Evolutionary conservation across 306 rosid species (phyloP).

Genomic region (Castanopsis chinensis): DNA sequence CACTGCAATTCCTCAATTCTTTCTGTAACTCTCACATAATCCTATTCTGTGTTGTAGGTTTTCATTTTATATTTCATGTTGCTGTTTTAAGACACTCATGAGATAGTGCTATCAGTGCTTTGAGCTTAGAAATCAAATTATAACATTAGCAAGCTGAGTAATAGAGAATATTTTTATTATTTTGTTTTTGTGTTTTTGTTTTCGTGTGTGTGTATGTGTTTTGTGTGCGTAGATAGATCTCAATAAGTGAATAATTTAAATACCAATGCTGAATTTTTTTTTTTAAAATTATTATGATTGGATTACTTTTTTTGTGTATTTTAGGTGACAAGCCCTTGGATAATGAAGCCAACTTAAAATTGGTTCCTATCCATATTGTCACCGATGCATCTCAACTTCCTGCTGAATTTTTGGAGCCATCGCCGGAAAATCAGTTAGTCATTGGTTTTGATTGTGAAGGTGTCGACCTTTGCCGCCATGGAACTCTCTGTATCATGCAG

Average conservation of each 20-base stretch:
- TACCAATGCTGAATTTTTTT: background rate
- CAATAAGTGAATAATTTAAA: background rate
- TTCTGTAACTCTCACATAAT: background rate
- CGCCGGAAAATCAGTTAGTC: conserved; percentile 45
- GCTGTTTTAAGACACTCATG: too few relatives aligned
- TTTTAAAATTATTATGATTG: background rate
- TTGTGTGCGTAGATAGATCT: background rate
- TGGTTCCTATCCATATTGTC: conserved; percentile 64
- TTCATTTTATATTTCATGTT: too few relatives aligned
- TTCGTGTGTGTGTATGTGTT: too few relatives aligned
- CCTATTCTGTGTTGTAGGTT: too few relatives aligned
- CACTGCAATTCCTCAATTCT: background rate
- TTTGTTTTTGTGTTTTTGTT: too few relatives aligned
- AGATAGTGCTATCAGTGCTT: too few relatives aligned
- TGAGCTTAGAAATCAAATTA: too few relatives aligned
- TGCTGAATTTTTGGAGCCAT: conserved; percentile 69
- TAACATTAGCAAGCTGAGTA: too few relatives aligned
- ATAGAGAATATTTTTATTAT: too few relatives aligned
- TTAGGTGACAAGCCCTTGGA: conserved; percentile 48
- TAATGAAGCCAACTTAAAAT: conserved; percentile 35
- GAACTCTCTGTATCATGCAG: conserved; percentile 87
- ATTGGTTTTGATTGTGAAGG: conserved; percentile 96
- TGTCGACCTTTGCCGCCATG: conserved; percentile 80
- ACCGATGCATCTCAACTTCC: conserved; percentile 82
- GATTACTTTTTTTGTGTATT: background rate